phyloP scores from a whole-genome alignment of 441 rosid species.

The Kokia cookei region DNA sequence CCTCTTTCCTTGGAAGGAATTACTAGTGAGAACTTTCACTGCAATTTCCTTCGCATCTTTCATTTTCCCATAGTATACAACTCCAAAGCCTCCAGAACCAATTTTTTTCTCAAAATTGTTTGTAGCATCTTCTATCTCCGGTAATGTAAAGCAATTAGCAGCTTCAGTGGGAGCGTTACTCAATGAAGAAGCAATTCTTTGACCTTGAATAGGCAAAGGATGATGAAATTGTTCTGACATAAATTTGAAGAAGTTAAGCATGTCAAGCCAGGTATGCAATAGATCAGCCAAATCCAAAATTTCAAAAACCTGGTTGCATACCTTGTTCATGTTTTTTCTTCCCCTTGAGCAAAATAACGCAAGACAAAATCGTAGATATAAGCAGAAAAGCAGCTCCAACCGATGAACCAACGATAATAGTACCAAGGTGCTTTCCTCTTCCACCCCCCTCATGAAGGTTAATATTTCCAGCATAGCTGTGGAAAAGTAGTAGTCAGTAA shows the following conservation, averaged over 20 bases:
- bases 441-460: constrained; percentile 39
- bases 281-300: constrained; percentile 1
- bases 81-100: constrained; percentile 97
- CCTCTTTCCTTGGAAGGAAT: constrained; percentile 88
- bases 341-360: constrained; percentile 47
- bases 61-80: constrained; percentile 78
- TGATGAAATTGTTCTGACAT: constrained; percentile 31
- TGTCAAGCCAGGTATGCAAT: neutral
- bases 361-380: constrained; percentile 48
- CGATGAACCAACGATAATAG: constrained; percentile 59
- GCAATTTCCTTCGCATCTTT: constrained; percentile 93
- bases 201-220: constrained; percentile 49
- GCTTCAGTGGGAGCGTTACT: constrained; percentile 65
- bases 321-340: constrained; percentile 45
- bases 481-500: neutral
- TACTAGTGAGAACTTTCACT: constrained; percentile 69
- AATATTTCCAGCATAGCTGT: constrained; percentile 69
- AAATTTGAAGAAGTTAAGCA: constrained; percentile 16
- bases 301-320: constrained; percentile 9
- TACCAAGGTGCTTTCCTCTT: constrained; percentile 34
- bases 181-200: constrained; percentile 44
- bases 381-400: constrained; percentile 76
- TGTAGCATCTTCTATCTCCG: constrained; percentile 83
- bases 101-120: constrained; percentile 74
- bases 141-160: constrained; percentile 70